A percentile compares a stretch with the other conserved stretches of the same genome.
phyloP scores from a whole-genome alignment of 1,284 basidiomycete species.

The Kalmanozyma brasiliensis region DNA sequence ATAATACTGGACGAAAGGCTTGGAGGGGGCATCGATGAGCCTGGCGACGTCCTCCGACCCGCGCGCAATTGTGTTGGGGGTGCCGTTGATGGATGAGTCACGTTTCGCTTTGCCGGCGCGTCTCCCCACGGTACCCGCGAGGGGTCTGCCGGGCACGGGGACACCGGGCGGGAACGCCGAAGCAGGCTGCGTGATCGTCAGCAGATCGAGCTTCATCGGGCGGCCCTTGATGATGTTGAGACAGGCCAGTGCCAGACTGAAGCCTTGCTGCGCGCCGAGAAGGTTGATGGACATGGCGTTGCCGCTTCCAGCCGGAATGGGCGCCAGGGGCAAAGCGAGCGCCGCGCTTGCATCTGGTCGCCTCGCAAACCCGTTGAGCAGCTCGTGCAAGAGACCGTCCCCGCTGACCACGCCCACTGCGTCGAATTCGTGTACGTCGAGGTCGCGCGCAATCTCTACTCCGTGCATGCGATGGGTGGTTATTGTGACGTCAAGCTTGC shows the following conservation, averaged over 20 bases:
- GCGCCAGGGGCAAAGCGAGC: conserved; percentile 79
- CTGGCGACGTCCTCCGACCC: conserved; percentile 34
- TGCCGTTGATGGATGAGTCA: conserved; percentile 19
- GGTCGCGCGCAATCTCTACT: conserved; percentile 75
- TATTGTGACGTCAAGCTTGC: conserved; percentile 75
- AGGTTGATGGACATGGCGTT: conserved; percentile 83
- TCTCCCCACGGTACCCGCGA: conserved; percentile 6
- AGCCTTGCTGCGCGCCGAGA: conserved; percentile 68
- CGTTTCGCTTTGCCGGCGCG: conserved; percentile 9
- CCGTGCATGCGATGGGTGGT: conserved; percentile 75
- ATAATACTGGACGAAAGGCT: conserved; percentile 71
- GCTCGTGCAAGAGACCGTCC: conserved; percentile 88
- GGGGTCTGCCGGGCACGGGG: conserved; percentile 25
- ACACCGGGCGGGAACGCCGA: conserved; percentile 41
- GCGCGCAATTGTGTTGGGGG: conserved; percentile 6
- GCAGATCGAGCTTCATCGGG: conserved; percentile 80
- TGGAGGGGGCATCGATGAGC: conserved; percentile 37
- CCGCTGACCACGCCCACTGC: conserved; percentile 86
- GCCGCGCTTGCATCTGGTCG: conserved; percentile 78
- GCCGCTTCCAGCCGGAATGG: conserved; percentile 87
- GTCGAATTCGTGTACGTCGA: conserved; percentile 74
- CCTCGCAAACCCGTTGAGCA: conserved; percentile 88
- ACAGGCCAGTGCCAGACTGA: conserved; percentile 72
- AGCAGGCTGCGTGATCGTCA: conserved; percentile 78
- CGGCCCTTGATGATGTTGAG: conserved; percentile 88